These are phyloP conservation scores for Articulospora tetracladia DNA, from an alignment of 495 filamentous ascomycete genomes.

Conservation along the genomic window DNA sequence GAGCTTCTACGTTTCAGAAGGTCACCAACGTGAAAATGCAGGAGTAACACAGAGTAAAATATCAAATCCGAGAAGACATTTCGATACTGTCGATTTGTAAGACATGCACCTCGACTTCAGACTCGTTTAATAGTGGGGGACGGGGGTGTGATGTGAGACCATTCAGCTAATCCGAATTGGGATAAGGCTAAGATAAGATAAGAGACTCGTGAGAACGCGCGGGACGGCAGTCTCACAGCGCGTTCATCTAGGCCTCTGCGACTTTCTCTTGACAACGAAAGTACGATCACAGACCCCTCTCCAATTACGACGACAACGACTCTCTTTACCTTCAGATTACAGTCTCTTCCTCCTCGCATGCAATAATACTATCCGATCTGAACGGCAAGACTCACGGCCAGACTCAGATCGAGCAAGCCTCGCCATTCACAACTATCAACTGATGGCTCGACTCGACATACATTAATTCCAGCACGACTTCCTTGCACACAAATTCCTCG, in stretches of 20 bases:
- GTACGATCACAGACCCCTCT: neutral
- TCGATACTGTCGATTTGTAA: conserved; percentile 6
- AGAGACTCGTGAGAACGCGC: neutral
- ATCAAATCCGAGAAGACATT: neutral
- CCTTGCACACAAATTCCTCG: no score
- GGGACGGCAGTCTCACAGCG: neutral
- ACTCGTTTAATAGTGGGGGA: neutral
- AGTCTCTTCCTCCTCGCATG: neutral
- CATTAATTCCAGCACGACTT: no score
- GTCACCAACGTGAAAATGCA: neutral
- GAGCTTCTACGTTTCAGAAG: no score
- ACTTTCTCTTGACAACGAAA: neutral
- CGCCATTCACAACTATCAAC: neutral
- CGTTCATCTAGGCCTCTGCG: neutral
- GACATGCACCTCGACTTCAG: neutral
- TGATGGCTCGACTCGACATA: neutral
- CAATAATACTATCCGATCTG: no score
- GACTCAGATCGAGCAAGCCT: neutral
- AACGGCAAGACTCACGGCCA: no score
- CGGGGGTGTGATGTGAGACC: neutral
- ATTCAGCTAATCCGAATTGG: neutral
- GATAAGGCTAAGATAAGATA: conserved; percentile 11
- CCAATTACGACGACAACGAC: neutral
- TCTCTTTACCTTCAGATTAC: neutral
- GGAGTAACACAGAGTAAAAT: neutral